phyloP scores from a whole-genome alignment of 495 filamentous ascomycete genomes.

The Hypoxylon lienhwacheense region DNA sequence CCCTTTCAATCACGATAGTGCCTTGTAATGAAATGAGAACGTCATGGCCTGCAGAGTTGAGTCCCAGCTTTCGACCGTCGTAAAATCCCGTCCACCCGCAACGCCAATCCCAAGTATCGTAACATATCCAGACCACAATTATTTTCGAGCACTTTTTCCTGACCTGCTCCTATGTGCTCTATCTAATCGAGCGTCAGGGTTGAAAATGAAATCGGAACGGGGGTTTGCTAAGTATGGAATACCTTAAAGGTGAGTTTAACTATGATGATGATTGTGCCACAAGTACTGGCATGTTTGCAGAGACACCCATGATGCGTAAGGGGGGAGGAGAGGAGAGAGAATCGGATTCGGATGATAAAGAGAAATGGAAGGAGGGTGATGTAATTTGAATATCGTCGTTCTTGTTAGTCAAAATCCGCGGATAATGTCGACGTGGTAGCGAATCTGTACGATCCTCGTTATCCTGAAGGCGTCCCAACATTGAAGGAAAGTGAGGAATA shows the following conservation, averaged over 20 bases:
- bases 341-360: too few species aligned
- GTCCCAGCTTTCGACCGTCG: slow-evolving; percentile 4
- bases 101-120: slow-evolving; percentile 26
- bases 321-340: slow-evolving; percentile 1
- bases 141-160: slow-evolving; percentile 16
- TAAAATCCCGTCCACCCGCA: slow-evolving; percentile 13
- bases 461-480: neutral
- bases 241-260: too few species aligned
- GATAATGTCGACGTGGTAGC: neutral
- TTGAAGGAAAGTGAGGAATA: neutral
- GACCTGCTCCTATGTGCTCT: slow-evolving; percentile 13
- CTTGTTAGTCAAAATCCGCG: neutral
- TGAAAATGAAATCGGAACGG: slow-evolving; percentile 7
- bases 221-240: too few species aligned
- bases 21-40: slow-evolving; percentile 18
- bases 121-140: slow-evolving; percentile 26
- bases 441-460: neutral
- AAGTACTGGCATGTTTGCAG: neutral
- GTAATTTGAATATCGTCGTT: slow-evolving; percentile 11
- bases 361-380: slow-evolving; percentile 1
- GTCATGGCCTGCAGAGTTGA: neutral
- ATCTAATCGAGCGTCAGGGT: slow-evolving; percentile 12
- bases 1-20: slow-evolving; percentile 10
- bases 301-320: neutral
- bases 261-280: too few species aligned